Percentiles rank a stretch among this genome's conserved stretches.
phyloP scores from a whole-genome alignment of 73 alveolate genomes.

The Paramecium biaurelia region DNA sequence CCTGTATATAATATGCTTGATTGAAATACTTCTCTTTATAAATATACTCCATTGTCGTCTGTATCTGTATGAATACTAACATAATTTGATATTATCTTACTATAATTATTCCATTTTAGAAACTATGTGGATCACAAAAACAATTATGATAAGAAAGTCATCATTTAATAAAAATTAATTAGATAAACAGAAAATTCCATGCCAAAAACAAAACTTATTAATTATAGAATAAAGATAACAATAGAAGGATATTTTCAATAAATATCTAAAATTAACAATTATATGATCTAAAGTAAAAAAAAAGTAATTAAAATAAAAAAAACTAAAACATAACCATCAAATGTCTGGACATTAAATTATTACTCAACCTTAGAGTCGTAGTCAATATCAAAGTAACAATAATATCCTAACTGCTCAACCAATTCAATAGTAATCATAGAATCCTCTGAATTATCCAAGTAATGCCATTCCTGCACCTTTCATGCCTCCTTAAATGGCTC shows the following conservation, averaged over 20 bases:
- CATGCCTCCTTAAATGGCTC: background rate
- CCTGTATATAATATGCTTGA: too few species aligned
- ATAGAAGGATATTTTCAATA: background rate
- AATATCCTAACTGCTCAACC: background rate
- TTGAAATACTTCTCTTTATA: too few species aligned
- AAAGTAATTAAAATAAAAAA: background rate
- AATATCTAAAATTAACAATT: background rate
- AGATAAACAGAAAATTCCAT: too few species aligned
- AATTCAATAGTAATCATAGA: background rate
- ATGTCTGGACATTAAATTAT: background rate
- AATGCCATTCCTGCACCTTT: slow-evolving; percentile 34
- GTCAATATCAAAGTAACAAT: background rate
- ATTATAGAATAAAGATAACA: background rate
- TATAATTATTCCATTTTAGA: too few species aligned
- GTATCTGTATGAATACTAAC: too few species aligned
- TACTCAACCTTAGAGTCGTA: background rate
- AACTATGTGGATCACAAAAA: too few species aligned
- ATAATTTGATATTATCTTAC: too few species aligned
- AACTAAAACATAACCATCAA: background rate
- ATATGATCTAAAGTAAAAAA: background rate
- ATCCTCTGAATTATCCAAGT: slow-evolving; percentile 34
- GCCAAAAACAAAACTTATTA: too few species aligned
- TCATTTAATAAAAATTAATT: too few species aligned
- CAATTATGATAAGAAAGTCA: too few species aligned
- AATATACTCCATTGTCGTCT: too few species aligned